A percentile compares a stretch with the other conserved stretches of the same genome.
Evolutionary conservation across 352 stramenopile species (phyloP).

Genomic region (Globisporangium cylindrosporum): DNA sequence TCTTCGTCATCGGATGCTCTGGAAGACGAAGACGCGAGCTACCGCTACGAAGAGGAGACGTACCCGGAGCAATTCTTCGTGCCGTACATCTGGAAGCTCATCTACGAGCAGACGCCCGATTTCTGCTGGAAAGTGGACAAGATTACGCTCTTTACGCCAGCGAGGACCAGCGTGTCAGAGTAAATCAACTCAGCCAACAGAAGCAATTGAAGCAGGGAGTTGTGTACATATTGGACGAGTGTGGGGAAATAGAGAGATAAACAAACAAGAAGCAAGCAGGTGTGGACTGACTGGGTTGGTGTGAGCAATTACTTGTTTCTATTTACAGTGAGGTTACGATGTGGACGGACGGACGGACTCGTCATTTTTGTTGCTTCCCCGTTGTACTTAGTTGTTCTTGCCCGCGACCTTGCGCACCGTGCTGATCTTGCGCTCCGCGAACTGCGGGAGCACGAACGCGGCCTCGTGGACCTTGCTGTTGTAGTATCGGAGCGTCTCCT

Average conservation of each 20-base stretch:
- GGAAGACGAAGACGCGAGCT: slow-evolving; percentile 66
- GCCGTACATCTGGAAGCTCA: slow-evolving; percentile 73
- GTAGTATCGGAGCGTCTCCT: slow-evolving; percentile 93
- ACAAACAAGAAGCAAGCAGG: not conserved
- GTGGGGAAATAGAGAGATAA: not conserved
- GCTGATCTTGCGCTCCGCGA: slow-evolving; percentile 87
- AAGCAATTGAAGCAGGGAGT: not conserved
- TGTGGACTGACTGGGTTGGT: not conserved
- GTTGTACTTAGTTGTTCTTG: slow-evolving; percentile 15
- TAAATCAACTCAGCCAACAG: not conserved
- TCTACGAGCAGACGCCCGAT: slow-evolving; percentile 71
- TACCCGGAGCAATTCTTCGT: slow-evolving; percentile 79
- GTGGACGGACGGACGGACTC: not conserved
- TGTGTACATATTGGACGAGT: not conserved
- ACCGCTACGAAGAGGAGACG: slow-evolving; percentile 72
- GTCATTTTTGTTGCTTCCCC: not conserved
- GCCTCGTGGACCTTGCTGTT: slow-evolving; percentile 92
- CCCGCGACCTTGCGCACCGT: slow-evolving; percentile 57
- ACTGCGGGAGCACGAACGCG: slow-evolving; percentile 96
- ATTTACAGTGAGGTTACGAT: slow-evolving; percentile 15
- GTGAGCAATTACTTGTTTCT: slow-evolving; percentile 2
- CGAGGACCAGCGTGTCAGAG: slow-evolving; percentile 20
- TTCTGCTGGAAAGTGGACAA: slow-evolving; percentile 81
- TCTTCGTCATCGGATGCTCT: not conserved
- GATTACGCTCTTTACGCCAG: slow-evolving; percentile 68